Base-by-base conservation (phyloP, 2,329 filamentous ascomycete species). In the Aureobasidium sp. region DNA sequence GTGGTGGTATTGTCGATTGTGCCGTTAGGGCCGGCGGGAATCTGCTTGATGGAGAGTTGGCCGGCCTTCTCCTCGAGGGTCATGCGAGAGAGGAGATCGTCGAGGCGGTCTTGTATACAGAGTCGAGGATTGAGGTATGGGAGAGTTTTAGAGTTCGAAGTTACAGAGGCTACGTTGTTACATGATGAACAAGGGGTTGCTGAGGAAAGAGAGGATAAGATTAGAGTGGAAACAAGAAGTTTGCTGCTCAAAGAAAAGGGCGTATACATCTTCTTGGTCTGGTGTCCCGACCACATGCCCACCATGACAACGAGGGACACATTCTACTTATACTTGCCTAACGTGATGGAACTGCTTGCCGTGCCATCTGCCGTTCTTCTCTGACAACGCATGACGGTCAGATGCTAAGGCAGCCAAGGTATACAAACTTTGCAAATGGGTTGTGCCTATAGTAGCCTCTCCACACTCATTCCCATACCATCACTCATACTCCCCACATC, bases 21-120 rank as follows among this genome's bases (percentile, higher is more conserved):
- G n/a, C 55, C 55, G 31, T 58, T 58, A 5, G 22, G 7, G 20
- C 29, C 55, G 3, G 37, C 80, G 75, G 79, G 77, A 45, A 79
- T 73, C 14, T 58, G 55, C 4, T 47, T 58, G 55, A 58, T 58
- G 31, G 47, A 58, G 12, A 79, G 77, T 71, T 91, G 88, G 1
- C 86, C 80, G 44, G 84, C 82, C 75, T 91, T 91, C 63, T 91
- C 88, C 69, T 87, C 80, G 60, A 89, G 82, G 0, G 85, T 89
- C 88, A 91, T 91, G 29, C 86, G 82, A 12, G 82, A 81, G 56
- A 91, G 74, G 5, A 91, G 79, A 70, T 91, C 87, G 11, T 81
- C 72, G 12, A 91, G 82, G 62, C 88, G 80, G 53, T 81, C 82
- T 56, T 89, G 84, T 15, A 90, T 77, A 22, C 55, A 47, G 55